Base-by-base conservation (phyloP, 2,329 filamentous ascomycete genomes). In the Fusarium penzigii region DNA sequence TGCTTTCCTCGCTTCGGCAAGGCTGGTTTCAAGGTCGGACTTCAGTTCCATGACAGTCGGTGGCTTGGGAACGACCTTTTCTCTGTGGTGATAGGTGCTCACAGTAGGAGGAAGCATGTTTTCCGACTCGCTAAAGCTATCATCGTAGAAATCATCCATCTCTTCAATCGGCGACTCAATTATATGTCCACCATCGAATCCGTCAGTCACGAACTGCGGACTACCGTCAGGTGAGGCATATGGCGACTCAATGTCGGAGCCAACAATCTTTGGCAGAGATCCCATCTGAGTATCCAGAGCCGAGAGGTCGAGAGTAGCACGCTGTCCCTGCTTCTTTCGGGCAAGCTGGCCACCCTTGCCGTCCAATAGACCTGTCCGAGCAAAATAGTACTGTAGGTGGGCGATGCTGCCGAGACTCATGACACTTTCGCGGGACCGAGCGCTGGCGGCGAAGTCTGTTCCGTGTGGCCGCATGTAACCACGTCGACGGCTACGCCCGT, bases 311-410 rank as follows among this genome's bases (percentile, higher is more conserved):
- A 87, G 70, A 1, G 82, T 83, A 14, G 76, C 78, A 14, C 75
- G 81, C 64, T 83, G 80, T 63, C 81, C 78, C 60, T 85, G 81
- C 66, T 82, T 86, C 69, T 87, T 88, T 65, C 88, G 88, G 17
- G 89, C 87, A 53, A 95, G 76, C 70, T 95, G 89, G 48, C 85
- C 94, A 36, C 92, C 93, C 70, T 97, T 97, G 51, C 93, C 92
- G 67, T 99, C 94, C 46, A 99, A 76, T 58, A 99, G 75, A 6
- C 94, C 94, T 1, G 94, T 99, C 53, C 94, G 82, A 36, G 94
- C 93, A 75, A 99, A 99, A 74, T 97, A 99, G 75, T 97, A 96
- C 72, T 99, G 94, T 67, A 99, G 78, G 75, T 99, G 94, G 50
- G 92, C 91, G 65, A 99, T 99, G 72, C 92, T 97, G 49, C 94